These are phyloP conservation scores for Botrytis fragariae DNA, from an alignment of 2,329 filamentous ascomycete genomes.

Conservation along the genomic window DNA sequence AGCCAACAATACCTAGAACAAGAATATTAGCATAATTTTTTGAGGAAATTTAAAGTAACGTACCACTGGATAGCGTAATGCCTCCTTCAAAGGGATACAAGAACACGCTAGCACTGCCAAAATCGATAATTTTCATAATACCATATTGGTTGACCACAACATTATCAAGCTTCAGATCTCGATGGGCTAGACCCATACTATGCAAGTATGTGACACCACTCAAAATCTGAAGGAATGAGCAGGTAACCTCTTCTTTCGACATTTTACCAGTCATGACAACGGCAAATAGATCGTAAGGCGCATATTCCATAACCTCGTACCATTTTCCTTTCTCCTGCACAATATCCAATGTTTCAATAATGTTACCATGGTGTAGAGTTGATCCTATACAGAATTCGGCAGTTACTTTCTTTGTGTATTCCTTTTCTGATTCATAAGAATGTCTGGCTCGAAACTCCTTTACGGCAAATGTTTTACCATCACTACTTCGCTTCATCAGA, in stretches of 20 bases:
- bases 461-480: constrained; percentile 91
- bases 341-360: constrained; percentile 97
- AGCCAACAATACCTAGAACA: constrained; percentile 66
- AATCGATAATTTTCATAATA: constrained; percentile 99
- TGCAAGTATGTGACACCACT: constrained; percentile 94
- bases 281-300: constrained; percentile 91
- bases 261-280: constrained; percentile 99
- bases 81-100: constrained; percentile 95
- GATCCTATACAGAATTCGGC: constrained; percentile 98
- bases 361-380: constrained; percentile 93
- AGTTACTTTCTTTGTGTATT: constrained; percentile 97
- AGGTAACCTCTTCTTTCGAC: constrained; percentile 85
- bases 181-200: constrained; percentile 89
- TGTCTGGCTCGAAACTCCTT: constrained; percentile 95
- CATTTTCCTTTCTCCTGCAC: constrained; percentile 90
- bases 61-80: constrained; percentile 76
- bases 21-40: constrained; percentile 21
- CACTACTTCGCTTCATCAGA: constrained; percentile 88
- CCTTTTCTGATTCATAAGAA: constrained; percentile 87
- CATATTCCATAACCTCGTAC: constrained; percentile 99
- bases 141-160: constrained; percentile 94
- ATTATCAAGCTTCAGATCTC: constrained; percentile 95
- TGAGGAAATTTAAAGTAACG: constrained; percentile 38
- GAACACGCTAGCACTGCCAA: constrained; percentile 95
- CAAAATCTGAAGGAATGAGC: constrained; percentile 89